phyloP scores from a whole-genome alignment of 2,329 filamentous ascomycete genomes.

The Stromatinia cepivora region DNA sequence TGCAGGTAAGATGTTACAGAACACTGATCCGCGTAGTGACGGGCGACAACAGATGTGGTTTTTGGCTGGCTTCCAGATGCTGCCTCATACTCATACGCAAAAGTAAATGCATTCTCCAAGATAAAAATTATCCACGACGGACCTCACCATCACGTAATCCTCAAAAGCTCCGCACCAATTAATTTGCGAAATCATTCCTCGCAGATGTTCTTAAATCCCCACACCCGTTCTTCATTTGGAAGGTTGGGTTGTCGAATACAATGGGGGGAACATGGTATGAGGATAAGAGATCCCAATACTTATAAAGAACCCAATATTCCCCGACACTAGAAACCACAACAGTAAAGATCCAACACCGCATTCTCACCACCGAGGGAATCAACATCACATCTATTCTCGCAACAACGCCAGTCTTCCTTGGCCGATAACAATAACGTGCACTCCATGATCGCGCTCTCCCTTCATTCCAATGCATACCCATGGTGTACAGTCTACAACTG shows the following conservation, averaged over 20 bases:
- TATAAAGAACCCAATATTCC: background rate
- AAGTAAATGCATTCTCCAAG: background rate
- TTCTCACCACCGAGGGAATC: background rate
- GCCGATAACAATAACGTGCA: background rate
- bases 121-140: background rate
- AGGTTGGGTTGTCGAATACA: constrained; percentile 7
- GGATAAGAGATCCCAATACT: background rate
- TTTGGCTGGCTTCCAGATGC: background rate
- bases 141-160: background rate
- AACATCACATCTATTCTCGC: background rate
- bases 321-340: background rate
- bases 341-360: background rate
- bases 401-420: background rate
- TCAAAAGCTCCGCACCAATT: background rate
- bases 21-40: background rate
- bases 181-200: background rate
- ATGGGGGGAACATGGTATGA: background rate
- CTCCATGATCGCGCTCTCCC: background rate
- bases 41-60: background rate
- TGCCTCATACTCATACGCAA: background rate
- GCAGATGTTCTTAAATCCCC: background rate
- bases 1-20: background rate
- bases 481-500: background rate
- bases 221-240: background rate
- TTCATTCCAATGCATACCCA: background rate